phyloP scores from a whole-genome alignment of 345 rosid genomes.

The Trapa incisa region DNA sequence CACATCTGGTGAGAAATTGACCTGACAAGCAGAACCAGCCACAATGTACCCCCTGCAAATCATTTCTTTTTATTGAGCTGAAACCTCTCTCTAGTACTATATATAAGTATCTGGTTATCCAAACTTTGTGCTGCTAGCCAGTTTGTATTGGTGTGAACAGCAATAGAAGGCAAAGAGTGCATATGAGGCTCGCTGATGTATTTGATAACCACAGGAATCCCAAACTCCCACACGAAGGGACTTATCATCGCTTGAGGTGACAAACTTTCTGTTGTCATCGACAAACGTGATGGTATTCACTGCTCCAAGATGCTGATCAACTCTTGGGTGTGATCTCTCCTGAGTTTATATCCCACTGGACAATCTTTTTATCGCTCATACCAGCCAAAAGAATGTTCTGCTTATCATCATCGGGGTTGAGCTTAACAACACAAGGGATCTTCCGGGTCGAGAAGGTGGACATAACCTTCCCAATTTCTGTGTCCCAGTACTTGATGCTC shows the following conservation, averaged over 20 bases:
- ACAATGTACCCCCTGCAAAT: slow-evolving; percentile 87
- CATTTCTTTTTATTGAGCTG: slow-evolving; percentile 96
- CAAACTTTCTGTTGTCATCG: slow-evolving; percentile 85
- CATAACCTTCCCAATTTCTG: slow-evolving; percentile 91
- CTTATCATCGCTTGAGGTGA: slow-evolving; percentile 94
- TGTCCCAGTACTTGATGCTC: slow-evolving; percentile 95
- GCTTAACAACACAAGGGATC: slow-evolving; percentile 83
- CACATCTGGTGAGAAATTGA: slow-evolving; percentile 91
- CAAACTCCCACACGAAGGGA: slow-evolving; percentile 98
- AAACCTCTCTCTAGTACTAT: slow-evolving; percentile 83
- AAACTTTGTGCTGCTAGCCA: slow-evolving; percentile 98
- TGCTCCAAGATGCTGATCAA: slow-evolving; percentile 83
- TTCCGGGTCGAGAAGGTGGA: slow-evolving; percentile 84
- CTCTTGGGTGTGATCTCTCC: slow-evolving; percentile 78
- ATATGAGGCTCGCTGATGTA: slow-evolving; percentile 98
- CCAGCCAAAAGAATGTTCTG: slow-evolving; percentile 93
- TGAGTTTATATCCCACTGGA: slow-evolving; percentile 94
- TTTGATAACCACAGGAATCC: slow-evolving; percentile 95
- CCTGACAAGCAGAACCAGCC: slow-evolving; percentile 97
- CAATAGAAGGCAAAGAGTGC: slow-evolving; percentile 96
- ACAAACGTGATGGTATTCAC: slow-evolving; percentile 96
- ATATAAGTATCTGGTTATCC: slow-evolving; percentile 92
- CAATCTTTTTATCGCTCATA: slow-evolving; percentile 98
- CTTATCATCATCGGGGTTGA: slow-evolving; percentile 91
- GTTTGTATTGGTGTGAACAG: slow-evolving; percentile 80